Evolutionary conservation across 2,329 filamentous ascomycete genomes (phyloP), one percentile per base, ranked within the genome.

Genomic region (Calonectria crousiana): DNA sequence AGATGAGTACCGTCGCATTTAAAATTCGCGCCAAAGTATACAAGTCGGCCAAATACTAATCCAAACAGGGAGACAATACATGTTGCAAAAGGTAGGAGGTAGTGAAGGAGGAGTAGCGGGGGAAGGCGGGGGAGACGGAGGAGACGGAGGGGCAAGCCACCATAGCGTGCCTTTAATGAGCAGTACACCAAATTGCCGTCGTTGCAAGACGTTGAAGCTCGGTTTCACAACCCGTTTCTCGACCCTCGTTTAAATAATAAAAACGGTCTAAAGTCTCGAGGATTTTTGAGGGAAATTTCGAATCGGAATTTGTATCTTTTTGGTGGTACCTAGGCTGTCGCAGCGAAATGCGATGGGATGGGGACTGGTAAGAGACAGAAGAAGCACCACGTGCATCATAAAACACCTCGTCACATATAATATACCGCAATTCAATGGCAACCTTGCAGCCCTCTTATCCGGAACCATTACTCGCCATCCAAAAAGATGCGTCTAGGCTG

Each of bases 141-240:
- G 75, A 66, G 69, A 75, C 65, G 44, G 69, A 74, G 70, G 69
- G 70, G 74, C 74, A 75, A 70, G 69, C 56, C 52, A 53, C 64
- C 62, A 73, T 6, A 49, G 28, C 69, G 60, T 68, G 66, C 64
- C 62, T 71, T 71, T 6, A 16, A 44, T 53, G 60, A 20, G 20
- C 38, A 34, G 36, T n/a, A 32, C 20, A 20, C 32, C 53, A 51
- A 16, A 11, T 23, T 49, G n/a, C 26, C 30, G 60, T 14, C 11
- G 26, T 28, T n/a, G 9, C 28, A 49, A 36, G 28, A 49, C 30
- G 49, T 13, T 47, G 28, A 65, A 34, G 38, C 41, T 49, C 34
- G 4, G 28, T 28, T 20, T 20, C 23, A 62, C 14, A 8, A 44
- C 41, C 10, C n/a, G 34, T 28, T 34, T 3, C 34, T 41, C 11